A percentile compares a stretch with the other conserved stretches of the same genome.
These are phyloP conservation scores for Cryptococcus jaspeensis DNA, from an alignment of 1,284 basidiomycete species.

Conservation along the genomic window DNA sequence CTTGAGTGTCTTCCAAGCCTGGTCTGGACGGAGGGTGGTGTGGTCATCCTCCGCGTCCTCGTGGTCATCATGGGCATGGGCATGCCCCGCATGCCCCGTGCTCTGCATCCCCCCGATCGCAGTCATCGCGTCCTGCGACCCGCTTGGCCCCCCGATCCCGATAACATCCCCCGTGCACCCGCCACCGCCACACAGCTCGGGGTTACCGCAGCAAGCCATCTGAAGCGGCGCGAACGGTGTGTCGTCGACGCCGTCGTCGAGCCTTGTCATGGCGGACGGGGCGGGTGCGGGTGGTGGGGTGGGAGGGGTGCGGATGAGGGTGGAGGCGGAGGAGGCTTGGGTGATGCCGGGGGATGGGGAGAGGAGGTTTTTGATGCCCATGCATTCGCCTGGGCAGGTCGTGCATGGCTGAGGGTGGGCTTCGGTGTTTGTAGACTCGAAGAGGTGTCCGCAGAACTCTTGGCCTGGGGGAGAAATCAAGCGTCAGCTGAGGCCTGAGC, in stretches of 20 bases:
- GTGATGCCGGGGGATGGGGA: conserved; percentile 7
- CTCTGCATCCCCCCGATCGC: background rate
- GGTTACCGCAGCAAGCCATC: conserved; percentile 44
- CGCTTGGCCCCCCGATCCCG: conserved; percentile 13
- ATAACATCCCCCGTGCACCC: conserved; percentile 29
- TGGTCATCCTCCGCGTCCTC: conserved; percentile 13
- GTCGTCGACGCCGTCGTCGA: background rate
- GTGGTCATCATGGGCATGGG: conserved; percentile 1
- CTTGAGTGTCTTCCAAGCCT: conserved; percentile 82
- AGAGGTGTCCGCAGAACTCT: conserved; percentile 78
- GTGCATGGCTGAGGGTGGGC: conserved; percentile 24
- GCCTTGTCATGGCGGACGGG: background rate
- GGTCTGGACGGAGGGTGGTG: conserved; percentile 71
- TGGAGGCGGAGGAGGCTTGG: conserved; percentile 1
- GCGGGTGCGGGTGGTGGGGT: background rate
- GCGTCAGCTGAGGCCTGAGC: background rate
- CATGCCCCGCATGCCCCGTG: background rate
- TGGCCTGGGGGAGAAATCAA: conserved; percentile 60
- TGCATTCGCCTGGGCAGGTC: conserved; percentile 33
- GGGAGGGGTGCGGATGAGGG: conserved; percentile 2
- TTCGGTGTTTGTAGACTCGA: conserved; percentile 53
- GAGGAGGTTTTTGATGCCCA: conserved; percentile 24
- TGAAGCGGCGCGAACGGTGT: conserved; percentile 28
- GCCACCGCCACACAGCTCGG: conserved; percentile 37
- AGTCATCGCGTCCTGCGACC: background rate